Conservation (phyloP, 2,329 filamentous ascomycete species). For the Colletotrichum sp. region DNA sequence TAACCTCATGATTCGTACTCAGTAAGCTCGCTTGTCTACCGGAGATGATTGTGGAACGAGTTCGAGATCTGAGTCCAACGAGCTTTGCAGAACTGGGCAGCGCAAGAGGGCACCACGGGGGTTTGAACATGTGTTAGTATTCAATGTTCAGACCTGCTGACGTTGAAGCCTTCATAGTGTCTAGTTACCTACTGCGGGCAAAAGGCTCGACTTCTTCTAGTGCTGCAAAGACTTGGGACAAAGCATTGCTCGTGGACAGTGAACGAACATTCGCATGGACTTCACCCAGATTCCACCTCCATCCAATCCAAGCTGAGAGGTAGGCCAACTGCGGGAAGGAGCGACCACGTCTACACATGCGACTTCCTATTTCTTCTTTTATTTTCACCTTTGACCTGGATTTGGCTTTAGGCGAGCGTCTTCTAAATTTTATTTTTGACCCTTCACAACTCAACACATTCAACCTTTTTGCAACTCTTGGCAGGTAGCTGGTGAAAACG, state of each 20-base stretch:
- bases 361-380: background rate
- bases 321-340: background rate
- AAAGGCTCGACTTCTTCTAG: too few species aligned
- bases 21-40: too few species aligned
- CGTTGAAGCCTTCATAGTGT: too few species aligned
- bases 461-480: background rate
- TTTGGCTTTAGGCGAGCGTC: background rate
- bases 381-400: background rate
- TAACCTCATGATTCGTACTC: background rate
- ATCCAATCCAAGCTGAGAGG: background rate
- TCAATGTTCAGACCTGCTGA: too few species aligned
- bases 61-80: too few species aligned
- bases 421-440: background rate
- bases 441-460: background rate
- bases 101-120: background rate
- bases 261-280: background rate
- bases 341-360: background rate
- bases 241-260: background rate
- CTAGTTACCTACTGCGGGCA: too few species aligned
- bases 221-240: background rate
- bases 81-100: too few species aligned
- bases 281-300: background rate
- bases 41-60: too few species aligned
- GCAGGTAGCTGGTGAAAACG: background rate
- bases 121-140: background rate